These are phyloP conservation scores for Rhodotorula toruloides DNA, from an alignment of 768 basidiomycete genomes.

Conservation along the genomic window DNA sequence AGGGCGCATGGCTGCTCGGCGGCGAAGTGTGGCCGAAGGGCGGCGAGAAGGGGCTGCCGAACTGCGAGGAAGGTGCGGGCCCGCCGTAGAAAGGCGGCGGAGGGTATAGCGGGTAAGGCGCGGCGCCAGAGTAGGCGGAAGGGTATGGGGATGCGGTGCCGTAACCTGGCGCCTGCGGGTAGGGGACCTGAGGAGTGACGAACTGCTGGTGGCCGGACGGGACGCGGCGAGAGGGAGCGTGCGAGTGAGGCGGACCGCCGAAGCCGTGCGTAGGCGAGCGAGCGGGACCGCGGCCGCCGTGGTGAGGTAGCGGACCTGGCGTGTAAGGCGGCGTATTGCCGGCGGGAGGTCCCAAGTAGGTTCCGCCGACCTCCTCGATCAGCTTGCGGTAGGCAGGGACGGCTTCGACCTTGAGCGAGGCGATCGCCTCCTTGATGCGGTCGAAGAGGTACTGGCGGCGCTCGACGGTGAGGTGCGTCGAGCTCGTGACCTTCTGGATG, in stretches of 20 bases:
- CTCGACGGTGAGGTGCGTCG: slow-evolving; percentile 68
- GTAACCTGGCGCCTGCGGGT: not conserved
- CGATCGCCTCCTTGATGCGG: slow-evolving; percentile 81
- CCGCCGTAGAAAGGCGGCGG: not conserved
- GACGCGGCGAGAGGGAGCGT: not conserved
- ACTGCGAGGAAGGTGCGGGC: not conserved
- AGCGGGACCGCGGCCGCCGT: not conserved
- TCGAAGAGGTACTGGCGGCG: slow-evolving; percentile 70
- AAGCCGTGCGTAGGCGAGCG: not conserved
- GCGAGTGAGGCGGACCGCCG: too few relatives aligned
- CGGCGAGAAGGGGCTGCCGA: not conserved
- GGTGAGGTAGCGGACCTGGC: not conserved
- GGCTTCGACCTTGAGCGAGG: slow-evolving; percentile 85
- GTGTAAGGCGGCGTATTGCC: not conserved
- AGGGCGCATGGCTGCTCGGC: not conserved
- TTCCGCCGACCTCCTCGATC: slow-evolving; percentile 89
- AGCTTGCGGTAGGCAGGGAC: slow-evolving; percentile 89
- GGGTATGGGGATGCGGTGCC: not conserved
- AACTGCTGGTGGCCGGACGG: not conserved
- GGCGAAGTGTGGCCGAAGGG: not conserved
- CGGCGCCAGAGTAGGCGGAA: not conserved
- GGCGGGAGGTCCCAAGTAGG: slow-evolving; percentile 51
- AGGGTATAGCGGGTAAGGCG: not conserved
- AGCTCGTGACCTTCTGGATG: slow-evolving; percentile 85
- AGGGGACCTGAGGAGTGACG: not conserved